Evolutionary conservation across 768 basidiomycete species (phyloP).

Genomic region (Gyrodon lividus): DNA sequence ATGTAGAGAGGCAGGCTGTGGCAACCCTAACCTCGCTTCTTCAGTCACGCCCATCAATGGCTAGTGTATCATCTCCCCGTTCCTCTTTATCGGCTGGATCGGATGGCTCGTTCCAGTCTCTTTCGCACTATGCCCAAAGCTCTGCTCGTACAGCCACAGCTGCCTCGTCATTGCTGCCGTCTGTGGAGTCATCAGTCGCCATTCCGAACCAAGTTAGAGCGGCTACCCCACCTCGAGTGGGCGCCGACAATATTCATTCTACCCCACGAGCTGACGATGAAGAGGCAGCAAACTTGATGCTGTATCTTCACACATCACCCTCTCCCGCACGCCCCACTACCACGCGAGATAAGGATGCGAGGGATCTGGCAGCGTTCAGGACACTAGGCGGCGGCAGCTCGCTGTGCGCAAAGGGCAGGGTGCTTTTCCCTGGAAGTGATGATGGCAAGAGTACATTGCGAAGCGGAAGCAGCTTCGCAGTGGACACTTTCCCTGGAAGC

Average conservation of each 20-base stretch:
- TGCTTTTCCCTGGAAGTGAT: slow-evolving; percentile 59
- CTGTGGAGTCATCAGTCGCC: slow-evolving; percentile 40
- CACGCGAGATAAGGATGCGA: slow-evolving; percentile 43
- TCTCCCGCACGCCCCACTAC: slow-evolving; percentile 67
- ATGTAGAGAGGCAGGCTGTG: slow-evolving; percentile 80
- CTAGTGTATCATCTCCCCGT: slow-evolving; percentile 64
- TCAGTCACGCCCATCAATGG: slow-evolving; percentile 60
- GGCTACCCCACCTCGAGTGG: slow-evolving; percentile 36
- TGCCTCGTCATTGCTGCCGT: slow-evolving; percentile 38
- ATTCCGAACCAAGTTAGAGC: slow-evolving; percentile 23
- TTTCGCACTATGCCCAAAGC: slow-evolving; percentile 65
- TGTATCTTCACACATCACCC: slow-evolving; percentile 82
- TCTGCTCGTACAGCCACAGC: slow-evolving; percentile 54
- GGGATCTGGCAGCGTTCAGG: slow-evolving; percentile 57
- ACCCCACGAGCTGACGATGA: slow-evolving; percentile 60
- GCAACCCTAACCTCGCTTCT: slow-evolving; percentile 75
- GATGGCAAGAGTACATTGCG: slow-evolving; percentile 25
- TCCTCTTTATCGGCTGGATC: slow-evolving; percentile 70
- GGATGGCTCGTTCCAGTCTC: slow-evolving; percentile 62
- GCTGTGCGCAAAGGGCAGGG: slow-evolving; percentile 62
- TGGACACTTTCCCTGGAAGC: slow-evolving; percentile 25
- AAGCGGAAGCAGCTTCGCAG: slow-evolving; percentile 27
- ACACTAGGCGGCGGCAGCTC: slow-evolving; percentile 47
- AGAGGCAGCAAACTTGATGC: slow-evolving; percentile 84
- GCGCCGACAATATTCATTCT: slow-evolving; percentile 39